phyloP scores from a whole-genome alignment of 225 moss, liverwort and hornwort species.

The Neckera pumila region DNA sequence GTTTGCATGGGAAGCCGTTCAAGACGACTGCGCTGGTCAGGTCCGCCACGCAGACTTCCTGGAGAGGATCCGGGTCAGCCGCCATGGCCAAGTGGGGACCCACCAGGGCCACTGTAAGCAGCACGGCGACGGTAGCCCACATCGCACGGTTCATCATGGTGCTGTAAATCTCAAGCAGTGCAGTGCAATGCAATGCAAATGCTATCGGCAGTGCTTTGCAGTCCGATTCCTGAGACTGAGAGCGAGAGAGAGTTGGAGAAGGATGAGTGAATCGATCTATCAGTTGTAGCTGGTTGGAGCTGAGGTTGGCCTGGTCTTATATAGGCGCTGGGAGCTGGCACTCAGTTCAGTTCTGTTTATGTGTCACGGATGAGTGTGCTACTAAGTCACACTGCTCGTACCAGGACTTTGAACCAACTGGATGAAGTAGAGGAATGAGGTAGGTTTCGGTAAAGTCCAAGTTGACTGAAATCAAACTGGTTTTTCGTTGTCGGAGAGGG shows the following conservation, averaged over 20 bases:
- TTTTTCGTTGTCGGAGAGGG: not conserved
- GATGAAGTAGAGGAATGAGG: not conserved
- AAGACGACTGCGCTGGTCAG: not conserved
- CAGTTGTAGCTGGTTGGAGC: not conserved
- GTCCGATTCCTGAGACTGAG: not conserved
- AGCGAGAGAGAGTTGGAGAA: too few relatives aligned
- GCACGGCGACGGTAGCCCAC: not conserved
- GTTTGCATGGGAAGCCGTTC: conserved; percentile 11
- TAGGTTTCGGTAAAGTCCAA: not conserved
- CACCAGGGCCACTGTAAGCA: not conserved
- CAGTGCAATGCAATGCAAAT: not conserved
- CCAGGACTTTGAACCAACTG: not conserved
- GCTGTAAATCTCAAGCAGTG: not conserved
- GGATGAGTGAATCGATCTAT: not conserved
- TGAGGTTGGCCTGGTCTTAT: not conserved
- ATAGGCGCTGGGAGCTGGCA: not conserved
- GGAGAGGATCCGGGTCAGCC: conserved; percentile 17
- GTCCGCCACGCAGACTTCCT: conserved; percentile 7
- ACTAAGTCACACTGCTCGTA: not conserved
- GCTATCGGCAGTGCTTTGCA: not conserved
- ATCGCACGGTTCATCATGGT: not conserved
- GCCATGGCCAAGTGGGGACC: not conserved
- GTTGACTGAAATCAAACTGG: too few relatives aligned
- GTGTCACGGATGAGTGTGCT: not conserved
- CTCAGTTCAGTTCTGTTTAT: not conserved